Conservation (phyloP, 2,329 filamentous ascomycete genomes). For the Venturiaceae sp. region DNA sequence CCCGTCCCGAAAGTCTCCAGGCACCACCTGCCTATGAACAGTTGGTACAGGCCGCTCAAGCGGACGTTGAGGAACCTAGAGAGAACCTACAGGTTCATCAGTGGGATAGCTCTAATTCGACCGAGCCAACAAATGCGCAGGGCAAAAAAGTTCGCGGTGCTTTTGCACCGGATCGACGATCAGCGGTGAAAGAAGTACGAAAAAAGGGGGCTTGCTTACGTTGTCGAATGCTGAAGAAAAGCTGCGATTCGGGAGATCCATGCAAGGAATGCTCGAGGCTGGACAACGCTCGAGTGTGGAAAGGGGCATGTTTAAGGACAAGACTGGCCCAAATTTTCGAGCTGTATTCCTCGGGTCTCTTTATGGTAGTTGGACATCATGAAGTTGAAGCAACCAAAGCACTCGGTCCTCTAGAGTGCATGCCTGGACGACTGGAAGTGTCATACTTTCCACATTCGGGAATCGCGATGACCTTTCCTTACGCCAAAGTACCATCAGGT, state of each 20-base stretch:
- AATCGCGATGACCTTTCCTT: conserved; percentile 37
- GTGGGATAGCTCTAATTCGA: neutral
- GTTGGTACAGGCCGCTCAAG: neutral
- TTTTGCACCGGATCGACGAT: conserved; percentile 46
- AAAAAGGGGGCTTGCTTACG: conserved; percentile 53
- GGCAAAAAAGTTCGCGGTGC: conserved; percentile 39
- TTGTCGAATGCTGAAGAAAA: conserved; percentile 56
- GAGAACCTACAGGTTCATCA: neutral
- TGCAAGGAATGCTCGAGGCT: conserved; percentile 49
- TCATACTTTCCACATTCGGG: conserved; percentile 38
- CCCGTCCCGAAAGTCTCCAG: neutral
- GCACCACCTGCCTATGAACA: neutral
- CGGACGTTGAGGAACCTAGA: neutral
- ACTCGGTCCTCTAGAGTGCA: conserved; percentile 37
- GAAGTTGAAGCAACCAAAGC: conserved; percentile 38
- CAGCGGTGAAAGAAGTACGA: conserved; percentile 49
- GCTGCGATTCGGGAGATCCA: conserved; percentile 50
- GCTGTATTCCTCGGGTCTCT: conserved; percentile 46
- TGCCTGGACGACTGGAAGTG: conserved; percentile 43
- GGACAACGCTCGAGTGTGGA: conserved; percentile 53
- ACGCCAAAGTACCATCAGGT: conserved; percentile 24
- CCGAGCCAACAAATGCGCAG: neutral
- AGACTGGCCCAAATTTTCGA: conserved; percentile 49
- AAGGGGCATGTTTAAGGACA: conserved; percentile 48
- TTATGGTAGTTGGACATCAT: conserved; percentile 42